Evolutionary conservation across 805 yeast genomes (phyloP), one percentile per base, ranked within the genome.

Genomic region (Starmerella apicola): DNA sequence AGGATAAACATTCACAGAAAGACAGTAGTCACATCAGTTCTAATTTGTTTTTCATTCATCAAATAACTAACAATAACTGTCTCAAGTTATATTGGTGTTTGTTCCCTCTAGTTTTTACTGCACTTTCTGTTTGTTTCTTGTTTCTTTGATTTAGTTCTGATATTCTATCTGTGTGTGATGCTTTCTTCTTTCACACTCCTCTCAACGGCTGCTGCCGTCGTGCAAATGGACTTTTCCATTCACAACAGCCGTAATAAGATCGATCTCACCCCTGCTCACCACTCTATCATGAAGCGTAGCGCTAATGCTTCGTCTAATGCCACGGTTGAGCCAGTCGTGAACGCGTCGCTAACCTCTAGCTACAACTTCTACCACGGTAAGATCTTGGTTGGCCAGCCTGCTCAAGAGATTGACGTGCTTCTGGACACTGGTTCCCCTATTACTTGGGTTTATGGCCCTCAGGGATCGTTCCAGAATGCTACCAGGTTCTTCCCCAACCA

Each of bases 351-450:
- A 29, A 51, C 59, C 4, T 37, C 55, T 6, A 42, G 53, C 17
- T 58, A 57, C 48, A 57, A 57, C 45, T 58, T 57, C 45, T 67
- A 62, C 51, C 48, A 62, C 38, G 54, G 59, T 12, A 48, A 53
- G 30, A 37, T 61, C 18, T 36, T 47, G 13, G 44, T 69, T 16
- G 75, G 76, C 13, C 59, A 63, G 2, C 71, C 72, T 4, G 51
- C 59, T 5, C 71, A 68, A 45, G 52, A 56, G 23, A 43, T 69
- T 13, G 59, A 60, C 13, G 66, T 68, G 3, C 55, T 64, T 23
- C 49, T 70, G 32, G 75, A 70, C 49, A 67, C 74, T 3, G 74
- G 74, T 3, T 67, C 72, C 7, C 65, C 72, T 0, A 71, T 67
- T 42, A 50, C 69, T 27, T 69, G 74, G 74, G 63, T 68, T 4